phyloP scores from a whole-genome alignment of 2,329 filamentous ascomycete species.

The Fusarium tanahbumbuense region DNA sequence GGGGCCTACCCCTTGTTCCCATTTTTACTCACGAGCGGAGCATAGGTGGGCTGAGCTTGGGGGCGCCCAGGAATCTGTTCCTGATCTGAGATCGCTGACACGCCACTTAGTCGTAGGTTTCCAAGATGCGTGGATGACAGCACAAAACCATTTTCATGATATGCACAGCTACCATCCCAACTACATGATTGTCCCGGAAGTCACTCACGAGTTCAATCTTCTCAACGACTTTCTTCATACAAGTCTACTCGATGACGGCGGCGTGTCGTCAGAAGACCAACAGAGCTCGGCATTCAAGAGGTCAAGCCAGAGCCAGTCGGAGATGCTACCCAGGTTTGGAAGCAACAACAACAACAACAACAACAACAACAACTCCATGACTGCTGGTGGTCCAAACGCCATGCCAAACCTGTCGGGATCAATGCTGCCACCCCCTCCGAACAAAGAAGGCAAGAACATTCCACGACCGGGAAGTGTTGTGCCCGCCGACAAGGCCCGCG shows the following conservation, averaged over 20 bases:
- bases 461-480: constrained; percentile 71
- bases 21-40: constrained; percentile 44
- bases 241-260: constrained; percentile 86
- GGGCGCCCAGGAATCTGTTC: constrained; percentile 35
- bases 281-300: constrained; percentile 59
- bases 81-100: constrained; percentile 45
- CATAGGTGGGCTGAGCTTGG: constrained; percentile 40
- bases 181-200: constrained; percentile 93
- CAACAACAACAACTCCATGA: constrained; percentile 34
- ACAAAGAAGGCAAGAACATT: constrained; percentile 63
- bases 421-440: constrained; percentile 62
- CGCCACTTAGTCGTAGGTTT: constrained; percentile 76
- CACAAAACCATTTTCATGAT: constrained; percentile 82
- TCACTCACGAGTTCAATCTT: constrained; percentile 95
- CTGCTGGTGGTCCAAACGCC: constrained; percentile 38
- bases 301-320: constrained; percentile 57
- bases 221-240: constrained; percentile 96
- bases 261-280: constrained; percentile 75
- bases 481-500: constrained; percentile 78
- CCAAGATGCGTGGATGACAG: constrained; percentile 82
- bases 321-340: constrained; percentile 62
- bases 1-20: constrained; percentile 37
- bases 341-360: constrained; percentile 54
- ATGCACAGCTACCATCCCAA: constrained; percentile 94
- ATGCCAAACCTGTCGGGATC: constrained; percentile 47